phyloP scores from a whole-genome alignment of 208 protist species.

The Trichomonas tenax region DNA sequence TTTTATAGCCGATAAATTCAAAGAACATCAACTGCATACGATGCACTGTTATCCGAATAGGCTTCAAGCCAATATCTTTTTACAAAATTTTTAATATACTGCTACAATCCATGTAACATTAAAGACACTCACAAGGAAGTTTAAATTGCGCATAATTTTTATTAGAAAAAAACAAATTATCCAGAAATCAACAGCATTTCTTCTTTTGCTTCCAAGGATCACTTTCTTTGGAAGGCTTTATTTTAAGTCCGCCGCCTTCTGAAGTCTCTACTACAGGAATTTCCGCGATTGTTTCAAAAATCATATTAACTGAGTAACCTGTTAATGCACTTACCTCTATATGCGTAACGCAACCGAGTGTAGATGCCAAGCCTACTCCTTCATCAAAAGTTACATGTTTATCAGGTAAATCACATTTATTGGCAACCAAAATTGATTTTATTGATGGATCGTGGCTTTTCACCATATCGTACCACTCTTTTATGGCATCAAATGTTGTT shows the following conservation, averaged over 20 bases:
- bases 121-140: no score
- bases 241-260: neutral
- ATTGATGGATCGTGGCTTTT: neutral
- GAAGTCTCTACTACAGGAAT: neutral
- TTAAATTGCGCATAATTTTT: no score
- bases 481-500: neutral
- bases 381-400: neutral
- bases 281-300: neutral
- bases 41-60: no score
- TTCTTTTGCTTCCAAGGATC: neutral
- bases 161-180: no score
- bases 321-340: neutral
- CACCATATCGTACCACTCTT: neutral
- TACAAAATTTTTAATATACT: no score
- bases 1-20: no score
- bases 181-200: neutral
- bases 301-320: neutral
- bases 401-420: neutral
- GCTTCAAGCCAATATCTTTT: no score
- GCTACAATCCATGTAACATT: no score
- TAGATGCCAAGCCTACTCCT: neutral
- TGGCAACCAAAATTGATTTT: neutral
- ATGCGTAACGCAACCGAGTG: neutral
- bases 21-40: no score
- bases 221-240: neutral